Evolutionary conservation across 169 alveolate genomes (phyloP).

Genomic region (Neospora caninum): DNA sequence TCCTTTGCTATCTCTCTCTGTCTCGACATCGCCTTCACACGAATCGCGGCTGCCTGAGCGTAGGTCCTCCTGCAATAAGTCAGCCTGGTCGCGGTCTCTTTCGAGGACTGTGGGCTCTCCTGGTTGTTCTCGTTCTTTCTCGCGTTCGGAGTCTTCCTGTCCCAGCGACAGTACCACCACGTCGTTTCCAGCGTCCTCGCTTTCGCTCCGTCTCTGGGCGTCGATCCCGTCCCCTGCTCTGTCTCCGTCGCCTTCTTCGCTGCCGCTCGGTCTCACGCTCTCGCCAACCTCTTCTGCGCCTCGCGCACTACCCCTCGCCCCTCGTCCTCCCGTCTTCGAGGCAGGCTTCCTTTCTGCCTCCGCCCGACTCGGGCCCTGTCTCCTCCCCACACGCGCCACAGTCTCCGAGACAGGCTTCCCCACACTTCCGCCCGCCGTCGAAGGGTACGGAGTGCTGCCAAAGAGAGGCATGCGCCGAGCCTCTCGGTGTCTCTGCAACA

Average conservation of each 20-base stretch:
- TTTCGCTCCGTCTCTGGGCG: neutral
- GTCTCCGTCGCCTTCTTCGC: neutral
- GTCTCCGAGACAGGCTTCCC: neutral
- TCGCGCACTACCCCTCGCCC: neutral
- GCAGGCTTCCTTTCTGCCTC: neutral
- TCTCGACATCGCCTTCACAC: neutral
- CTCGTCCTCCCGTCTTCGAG: neutral
- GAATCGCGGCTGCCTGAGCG: neutral
- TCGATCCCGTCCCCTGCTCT: neutral
- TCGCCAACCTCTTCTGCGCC: neutral
- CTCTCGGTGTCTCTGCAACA: constrained; percentile 61
- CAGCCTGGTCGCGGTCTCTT: neutral
- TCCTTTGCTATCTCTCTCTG: neutral
- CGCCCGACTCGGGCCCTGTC: neutral
- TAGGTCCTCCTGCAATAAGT: too few species aligned
- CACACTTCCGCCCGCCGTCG: neutral
- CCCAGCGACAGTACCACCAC: neutral
- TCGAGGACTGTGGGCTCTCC: neutral
- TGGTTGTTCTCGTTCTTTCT: neutral
- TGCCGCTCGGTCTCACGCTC: neutral
- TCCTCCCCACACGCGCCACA: neutral
- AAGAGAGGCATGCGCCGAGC: constrained; percentile 65
- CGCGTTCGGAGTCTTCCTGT: neutral
- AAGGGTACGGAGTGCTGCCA: constrained; percentile 59
- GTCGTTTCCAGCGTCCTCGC: neutral